phyloP scores from a whole-genome alignment of 163 green algal genomes.

The Prototheca cutis region DNA sequence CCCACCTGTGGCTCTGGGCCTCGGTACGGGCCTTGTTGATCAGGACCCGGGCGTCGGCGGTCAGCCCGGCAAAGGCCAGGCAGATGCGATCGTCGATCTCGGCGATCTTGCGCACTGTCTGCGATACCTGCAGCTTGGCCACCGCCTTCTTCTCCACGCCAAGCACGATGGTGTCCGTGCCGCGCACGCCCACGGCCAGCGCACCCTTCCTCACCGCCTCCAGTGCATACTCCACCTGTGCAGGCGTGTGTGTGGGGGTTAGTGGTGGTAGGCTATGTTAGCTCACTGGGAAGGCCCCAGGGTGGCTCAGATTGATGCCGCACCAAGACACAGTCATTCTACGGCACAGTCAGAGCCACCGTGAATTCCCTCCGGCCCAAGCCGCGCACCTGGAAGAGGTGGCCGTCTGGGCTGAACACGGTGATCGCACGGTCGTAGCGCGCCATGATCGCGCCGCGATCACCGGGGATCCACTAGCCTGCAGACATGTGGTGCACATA shows the following conservation, averaged over 20 bases:
- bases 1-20: constrained; percentile 74
- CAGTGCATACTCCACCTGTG: constrained; percentile 94
- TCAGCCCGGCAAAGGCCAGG: constrained; percentile 94
- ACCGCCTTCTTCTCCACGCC: constrained; percentile 92
- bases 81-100: constrained; percentile 93
- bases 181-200: constrained; percentile 86
- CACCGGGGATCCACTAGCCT: no score
- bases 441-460: constrained; percentile 28
- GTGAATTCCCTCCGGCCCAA: no score
- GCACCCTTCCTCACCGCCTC: constrained; percentile 93
- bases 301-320: no score
- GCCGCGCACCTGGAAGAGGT: constrained; percentile 76
- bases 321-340: no score
- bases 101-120: constrained; percentile 94
- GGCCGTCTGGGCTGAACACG: constrained; percentile 95
- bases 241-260: neutral
- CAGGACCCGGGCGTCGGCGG: constrained; percentile 88
- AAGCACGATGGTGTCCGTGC: constrained; percentile 85
- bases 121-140: constrained; percentile 82
- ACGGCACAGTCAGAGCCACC: no score
- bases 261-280: no score
- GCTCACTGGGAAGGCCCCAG: no score
- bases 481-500: no score
- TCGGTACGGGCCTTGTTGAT: constrained; percentile 86
- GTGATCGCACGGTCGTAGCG: constrained; percentile 91